These are phyloP conservation scores for Escovopsis sp. DNA, from an alignment of 2,329 filamentous ascomycete genomes.

Conservation along the genomic window DNA sequence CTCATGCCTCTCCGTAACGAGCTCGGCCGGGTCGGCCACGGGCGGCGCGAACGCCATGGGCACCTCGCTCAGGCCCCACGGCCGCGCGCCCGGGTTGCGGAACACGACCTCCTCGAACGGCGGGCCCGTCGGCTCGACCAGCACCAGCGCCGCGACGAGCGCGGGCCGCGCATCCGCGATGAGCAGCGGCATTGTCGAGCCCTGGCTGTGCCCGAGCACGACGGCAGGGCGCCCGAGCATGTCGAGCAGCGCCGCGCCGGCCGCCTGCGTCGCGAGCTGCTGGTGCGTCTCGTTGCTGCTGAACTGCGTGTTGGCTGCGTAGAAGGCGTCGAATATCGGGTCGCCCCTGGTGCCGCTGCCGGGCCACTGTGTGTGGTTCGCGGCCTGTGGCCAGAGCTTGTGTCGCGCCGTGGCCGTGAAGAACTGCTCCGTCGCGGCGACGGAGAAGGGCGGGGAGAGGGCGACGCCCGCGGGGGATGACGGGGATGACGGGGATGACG, in stretches of 20 bases:
- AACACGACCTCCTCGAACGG: slow-evolving; percentile 30
- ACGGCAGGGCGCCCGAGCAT: slow-evolving; percentile 26
- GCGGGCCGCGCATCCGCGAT: slow-evolving; percentile 26
- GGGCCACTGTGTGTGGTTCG: slow-evolving; percentile 28
- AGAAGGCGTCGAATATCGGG: slow-evolving; percentile 26
- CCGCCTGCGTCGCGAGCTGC: slow-evolving; percentile 22
- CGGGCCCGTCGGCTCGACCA: slow-evolving; percentile 32
- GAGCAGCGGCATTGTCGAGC: slow-evolving; percentile 26
- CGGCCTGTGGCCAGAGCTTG: slow-evolving; percentile 24
- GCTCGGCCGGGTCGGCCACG: background rate
- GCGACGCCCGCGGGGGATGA: background rate
- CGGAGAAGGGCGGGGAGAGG: background rate
- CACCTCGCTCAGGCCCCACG: slow-evolving; percentile 26
- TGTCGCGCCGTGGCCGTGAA: slow-evolving; percentile 23
- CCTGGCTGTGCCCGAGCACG: slow-evolving; percentile 31
- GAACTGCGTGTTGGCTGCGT: slow-evolving; percentile 24
- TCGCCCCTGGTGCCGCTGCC: slow-evolving; percentile 25
- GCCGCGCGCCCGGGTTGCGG: slow-evolving; percentile 17
- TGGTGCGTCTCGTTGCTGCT: slow-evolving; percentile 18
- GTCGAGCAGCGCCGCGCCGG: slow-evolving; percentile 28
- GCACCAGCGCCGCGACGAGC: slow-evolving; percentile 26
- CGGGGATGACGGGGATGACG: too few species aligned
- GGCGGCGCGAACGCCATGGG: background rate
- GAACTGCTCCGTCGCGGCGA: slow-evolving; percentile 14
- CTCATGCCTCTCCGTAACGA: background rate